Conservation (phyloP, 2,329 filamentous ascomycete genomes). For the Sarocladiaceae sp. region DNA sequence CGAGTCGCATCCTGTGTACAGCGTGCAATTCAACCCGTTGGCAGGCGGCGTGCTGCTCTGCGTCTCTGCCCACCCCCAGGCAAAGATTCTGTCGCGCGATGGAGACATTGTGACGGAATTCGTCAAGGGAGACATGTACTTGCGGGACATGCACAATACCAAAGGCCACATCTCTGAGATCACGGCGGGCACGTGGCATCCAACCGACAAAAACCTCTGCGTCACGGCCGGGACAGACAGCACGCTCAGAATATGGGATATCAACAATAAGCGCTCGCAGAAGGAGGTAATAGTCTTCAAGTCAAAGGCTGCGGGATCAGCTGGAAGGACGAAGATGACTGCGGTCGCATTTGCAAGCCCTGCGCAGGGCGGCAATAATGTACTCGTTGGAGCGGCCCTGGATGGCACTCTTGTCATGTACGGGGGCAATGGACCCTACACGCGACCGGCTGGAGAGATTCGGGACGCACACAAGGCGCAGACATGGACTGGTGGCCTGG, state of each 20-base stretch:
- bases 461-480: constrained; percentile 72
- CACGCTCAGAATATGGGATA: constrained; percentile 93
- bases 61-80: constrained; percentile 81
- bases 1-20: constrained; percentile 84
- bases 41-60: constrained; percentile 78
- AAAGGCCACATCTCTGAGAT: constrained; percentile 94
- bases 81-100: constrained; percentile 83
- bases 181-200: constrained; percentile 85
- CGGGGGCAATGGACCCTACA: constrained; percentile 79
- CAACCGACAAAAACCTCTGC: constrained; percentile 74
- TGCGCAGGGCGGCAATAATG: constrained; percentile 67
- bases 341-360: constrained; percentile 80
- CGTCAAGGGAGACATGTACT: constrained; percentile 96
- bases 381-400: constrained; percentile 75
- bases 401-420: constrained; percentile 93
- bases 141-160: constrained; percentile 94
- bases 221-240: constrained; percentile 92
- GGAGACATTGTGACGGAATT: constrained; percentile 83
- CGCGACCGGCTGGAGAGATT: constrained; percentile 75
- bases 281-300: constrained; percentile 96
- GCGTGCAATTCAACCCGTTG: constrained; percentile 78
- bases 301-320: constrained; percentile 79
- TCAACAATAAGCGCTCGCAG: constrained; percentile 83
- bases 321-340: constrained; percentile 89
- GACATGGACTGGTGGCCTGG: constrained; percentile 88